A percentile compares a stretch with the other conserved stretches of the same genome.
Conservation (phyloP, 139 green algal genomes). For the Auxenochlorella pyrenoidosa region DNA sequence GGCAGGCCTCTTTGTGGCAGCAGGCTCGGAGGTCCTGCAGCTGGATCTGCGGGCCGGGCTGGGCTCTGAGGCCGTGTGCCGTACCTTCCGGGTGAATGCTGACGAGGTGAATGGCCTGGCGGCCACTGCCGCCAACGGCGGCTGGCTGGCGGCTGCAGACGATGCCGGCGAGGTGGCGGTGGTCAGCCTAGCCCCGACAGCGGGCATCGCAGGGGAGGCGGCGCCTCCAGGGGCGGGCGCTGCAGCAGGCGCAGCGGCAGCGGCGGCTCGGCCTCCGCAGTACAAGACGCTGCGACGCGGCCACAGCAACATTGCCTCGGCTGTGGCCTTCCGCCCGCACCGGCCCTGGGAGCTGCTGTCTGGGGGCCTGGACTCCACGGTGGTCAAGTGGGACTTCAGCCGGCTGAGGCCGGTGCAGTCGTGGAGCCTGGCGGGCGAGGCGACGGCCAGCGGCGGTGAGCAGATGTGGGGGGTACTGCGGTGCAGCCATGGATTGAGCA, state of each 20-base stretch:
- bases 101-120: constrained; percentile 67
- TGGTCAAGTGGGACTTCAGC: constrained; percentile 64
- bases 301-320: constrained; percentile 66
- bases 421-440: constrained; percentile 20
- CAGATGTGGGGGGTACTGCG: background rate
- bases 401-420: constrained; percentile 17
- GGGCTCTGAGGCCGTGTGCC: constrained; percentile 16
- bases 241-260: background rate
- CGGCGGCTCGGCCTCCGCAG: background rate
- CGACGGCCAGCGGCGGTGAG: constrained; percentile 26
- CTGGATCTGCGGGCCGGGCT: constrained; percentile 43
- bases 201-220: background rate
- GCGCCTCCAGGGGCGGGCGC: background rate
- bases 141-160: constrained; percentile 60
- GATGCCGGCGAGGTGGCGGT: constrained; percentile 66
- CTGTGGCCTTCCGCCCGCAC: constrained; percentile 62
- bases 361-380: constrained; percentile 65
- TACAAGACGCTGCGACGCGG: constrained; percentile 63
- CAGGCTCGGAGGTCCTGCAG: constrained; percentile 4
- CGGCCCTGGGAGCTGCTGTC: constrained; percentile 70
- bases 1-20: constrained; percentile 4
- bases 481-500: background rate
- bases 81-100: constrained; percentile 29
- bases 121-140: constrained; percentile 26
- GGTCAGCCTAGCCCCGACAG: constrained; percentile 43